Base-by-base conservation (phyloP, 1,139 yeast species). In the Zygosaccharomyces sapae region DNA sequence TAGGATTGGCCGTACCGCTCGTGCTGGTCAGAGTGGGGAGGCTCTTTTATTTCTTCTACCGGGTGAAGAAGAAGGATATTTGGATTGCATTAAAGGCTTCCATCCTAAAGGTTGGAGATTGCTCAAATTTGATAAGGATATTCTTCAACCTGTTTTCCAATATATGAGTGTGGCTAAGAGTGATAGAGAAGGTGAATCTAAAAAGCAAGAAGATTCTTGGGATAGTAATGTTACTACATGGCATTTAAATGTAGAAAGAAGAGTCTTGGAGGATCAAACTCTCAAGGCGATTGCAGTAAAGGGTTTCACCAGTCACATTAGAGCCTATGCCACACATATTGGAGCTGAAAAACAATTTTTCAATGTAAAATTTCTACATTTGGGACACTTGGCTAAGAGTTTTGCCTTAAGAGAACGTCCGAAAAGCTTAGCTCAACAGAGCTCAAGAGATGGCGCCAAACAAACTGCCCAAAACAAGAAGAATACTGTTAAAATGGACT, bases 331-430 rank as follows among this genome's bases (percentile, higher is more conserved):
- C 10, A 92, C 99, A 0, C 99, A 92, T 71, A 77, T 88, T 52
- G 72, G 90, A 0, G 62, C 80, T 1, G 98, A 94, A 66, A 78
- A 92, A 61, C 76, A 74, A 38, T 80, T 77, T 53, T 92, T 92
- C 72, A 89, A 87, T 60, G 81, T 92, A 29, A 86, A 85, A 59
- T 70, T 75, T 34, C 71, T 94, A 50, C 99, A 92, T 73, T 72
- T 94, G 57, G 99, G 98, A 20, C 98, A 92, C 71, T 72, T 94
- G 58, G 97, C 97, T 16, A 92, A 92, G 66, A 78, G 94, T 55
- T 94, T 94, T 68, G 99, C 95, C 1, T 72, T 92, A 46, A 80
- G 99, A 69, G 97, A 92, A 59, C 84, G 95, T 2, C 98, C 98
- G 13, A 89, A 88, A 70, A 79, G 78, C 53, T 72, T 85, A 62